Conservation (phyloP, 495 filamentous ascomycete genomes). For the Podospora anserina region DNA sequence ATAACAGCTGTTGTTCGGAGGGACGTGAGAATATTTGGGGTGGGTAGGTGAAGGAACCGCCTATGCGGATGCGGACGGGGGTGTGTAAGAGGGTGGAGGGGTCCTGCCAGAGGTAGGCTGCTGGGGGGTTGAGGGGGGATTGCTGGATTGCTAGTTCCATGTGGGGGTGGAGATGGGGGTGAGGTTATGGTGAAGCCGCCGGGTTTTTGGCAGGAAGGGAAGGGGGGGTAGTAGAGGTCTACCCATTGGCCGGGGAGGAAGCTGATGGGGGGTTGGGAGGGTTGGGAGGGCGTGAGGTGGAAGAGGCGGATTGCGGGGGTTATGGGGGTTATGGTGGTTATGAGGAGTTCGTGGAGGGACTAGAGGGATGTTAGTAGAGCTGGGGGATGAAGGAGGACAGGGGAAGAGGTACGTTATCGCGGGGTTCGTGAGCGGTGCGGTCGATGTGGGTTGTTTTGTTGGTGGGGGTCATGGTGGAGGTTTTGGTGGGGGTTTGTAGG, state of each 20-base stretch:
- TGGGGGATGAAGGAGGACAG: not conserved
- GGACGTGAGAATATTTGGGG: constrained; percentile 40
- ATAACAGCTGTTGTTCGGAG: too few species aligned
- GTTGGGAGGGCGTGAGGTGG: constrained; percentile 27
- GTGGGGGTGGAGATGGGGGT: constrained; percentile 47
- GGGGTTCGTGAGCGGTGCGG: constrained; percentile 54
- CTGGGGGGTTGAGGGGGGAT: constrained; percentile 42
- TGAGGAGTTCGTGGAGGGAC: constrained; percentile 40
- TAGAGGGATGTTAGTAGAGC: constrained; percentile 27
- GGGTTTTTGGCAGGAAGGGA: constrained; percentile 61
- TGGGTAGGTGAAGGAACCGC: constrained; percentile 79
- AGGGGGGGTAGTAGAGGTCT: constrained; percentile 70
- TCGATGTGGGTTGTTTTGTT: constrained; percentile 48
- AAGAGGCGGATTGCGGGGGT: constrained; percentile 40
- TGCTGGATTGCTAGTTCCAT: constrained; percentile 33
- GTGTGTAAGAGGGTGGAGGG: constrained; percentile 52
- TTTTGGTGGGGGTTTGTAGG: not conserved
- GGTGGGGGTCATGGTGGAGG: not conserved
- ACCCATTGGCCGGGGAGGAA: constrained; percentile 91
- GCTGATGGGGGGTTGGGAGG: constrained; percentile 29
- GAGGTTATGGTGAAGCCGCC: constrained; percentile 91
- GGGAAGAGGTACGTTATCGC: not conserved
- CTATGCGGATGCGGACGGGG: constrained; percentile 64
- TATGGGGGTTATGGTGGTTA: constrained; percentile 34
- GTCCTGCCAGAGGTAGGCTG: constrained; percentile 70